Conservation (phyloP, 1,284 basidiomycete genomes). For the Peniophora sp. region DNA sequence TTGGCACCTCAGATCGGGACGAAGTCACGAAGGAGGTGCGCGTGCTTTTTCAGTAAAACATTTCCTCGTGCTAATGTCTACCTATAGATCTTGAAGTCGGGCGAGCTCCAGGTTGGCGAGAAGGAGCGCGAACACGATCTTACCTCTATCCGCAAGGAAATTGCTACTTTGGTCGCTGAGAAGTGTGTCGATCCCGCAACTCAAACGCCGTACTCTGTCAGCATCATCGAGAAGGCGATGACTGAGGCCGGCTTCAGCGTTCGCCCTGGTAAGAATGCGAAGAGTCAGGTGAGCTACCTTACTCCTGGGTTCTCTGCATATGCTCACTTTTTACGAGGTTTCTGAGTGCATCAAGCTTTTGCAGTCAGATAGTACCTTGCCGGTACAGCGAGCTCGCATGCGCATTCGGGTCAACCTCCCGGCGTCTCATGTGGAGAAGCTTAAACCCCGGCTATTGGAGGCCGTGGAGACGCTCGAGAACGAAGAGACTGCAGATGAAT, state of each 20-base stretch:
- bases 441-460: slow-evolving; percentile 70
- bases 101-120: slow-evolving; percentile 95
- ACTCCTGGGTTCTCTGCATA: background rate
- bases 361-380: slow-evolving; percentile 74
- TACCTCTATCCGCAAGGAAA: slow-evolving; percentile 79
- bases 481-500: slow-evolving; percentile 74
- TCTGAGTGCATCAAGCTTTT: slow-evolving; percentile 87
- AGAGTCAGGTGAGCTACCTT: slow-evolving; percentile 63
- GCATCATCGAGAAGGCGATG: slow-evolving; percentile 99
- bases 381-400: slow-evolving; percentile 92
- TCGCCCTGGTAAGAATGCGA: slow-evolving; percentile 83
- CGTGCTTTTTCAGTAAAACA: slow-evolving; percentile 1
- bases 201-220: slow-evolving; percentile 85
- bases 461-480: slow-evolving; percentile 81
- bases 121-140: slow-evolving; percentile 94
- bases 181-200: slow-evolving; percentile 93
- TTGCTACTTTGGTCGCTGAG: slow-evolving; percentile 89
- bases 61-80: background rate
- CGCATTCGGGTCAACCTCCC: slow-evolving; percentile 82
- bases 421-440: slow-evolving; percentile 58
- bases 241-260: slow-evolving; percentile 89
- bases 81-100: slow-evolving; percentile 86
- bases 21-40: slow-evolving; percentile 80
- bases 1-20: slow-evolving; percentile 68
- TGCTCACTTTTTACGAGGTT: slow-evolving; percentile 53